Percentiles rank a stretch among this genome's conserved stretches.
These are phyloP conservation scores for Salix udensis DNA, from an alignment of 345 rosid species.

Conservation along the genomic window DNA sequence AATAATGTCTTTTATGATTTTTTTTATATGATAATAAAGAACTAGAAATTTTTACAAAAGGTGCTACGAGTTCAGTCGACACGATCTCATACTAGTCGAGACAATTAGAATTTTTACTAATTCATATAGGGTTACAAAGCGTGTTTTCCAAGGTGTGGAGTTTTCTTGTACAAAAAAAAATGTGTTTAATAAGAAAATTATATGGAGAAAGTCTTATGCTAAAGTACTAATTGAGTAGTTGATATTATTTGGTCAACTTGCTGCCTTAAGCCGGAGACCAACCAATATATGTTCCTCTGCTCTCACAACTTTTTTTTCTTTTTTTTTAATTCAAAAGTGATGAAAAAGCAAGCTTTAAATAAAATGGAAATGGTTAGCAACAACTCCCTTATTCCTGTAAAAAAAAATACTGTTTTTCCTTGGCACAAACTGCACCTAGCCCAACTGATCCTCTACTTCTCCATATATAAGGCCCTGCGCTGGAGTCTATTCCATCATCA, in stretches of 20 bases:
- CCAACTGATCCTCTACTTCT: constrained; percentile 4
- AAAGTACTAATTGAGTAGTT: constrained; percentile 7
- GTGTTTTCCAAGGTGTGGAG: no score
- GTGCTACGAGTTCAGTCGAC: no score
- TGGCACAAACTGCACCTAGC: not conserved
- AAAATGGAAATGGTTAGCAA: constrained; percentile 14
- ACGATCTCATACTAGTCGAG: no score
- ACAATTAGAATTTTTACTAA: no score
- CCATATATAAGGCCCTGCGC: constrained; percentile 1
- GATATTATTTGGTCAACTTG: constrained; percentile 2
- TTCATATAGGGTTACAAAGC: no score
- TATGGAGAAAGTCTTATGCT: not conserved
- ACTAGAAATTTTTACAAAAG: accelerated
- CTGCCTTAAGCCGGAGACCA: not conserved
- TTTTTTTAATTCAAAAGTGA: not conserved
- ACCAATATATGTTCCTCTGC: not conserved
- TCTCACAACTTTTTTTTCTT: not conserved
- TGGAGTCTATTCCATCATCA: not conserved
- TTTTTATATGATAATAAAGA: no score
- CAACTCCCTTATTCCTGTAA: constrained; percentile 8
- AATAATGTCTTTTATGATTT: no score
- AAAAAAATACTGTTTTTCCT: not conserved
- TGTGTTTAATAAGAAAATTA: not conserved
- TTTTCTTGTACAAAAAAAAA: no score
- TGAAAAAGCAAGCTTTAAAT: not conserved